Percentiles rank a stretch among this genome's conserved stretches.
Evolutionary conservation across 78 protist species (phyloP).

Genomic region (Planoprotostelium fungivorum): DNA sequence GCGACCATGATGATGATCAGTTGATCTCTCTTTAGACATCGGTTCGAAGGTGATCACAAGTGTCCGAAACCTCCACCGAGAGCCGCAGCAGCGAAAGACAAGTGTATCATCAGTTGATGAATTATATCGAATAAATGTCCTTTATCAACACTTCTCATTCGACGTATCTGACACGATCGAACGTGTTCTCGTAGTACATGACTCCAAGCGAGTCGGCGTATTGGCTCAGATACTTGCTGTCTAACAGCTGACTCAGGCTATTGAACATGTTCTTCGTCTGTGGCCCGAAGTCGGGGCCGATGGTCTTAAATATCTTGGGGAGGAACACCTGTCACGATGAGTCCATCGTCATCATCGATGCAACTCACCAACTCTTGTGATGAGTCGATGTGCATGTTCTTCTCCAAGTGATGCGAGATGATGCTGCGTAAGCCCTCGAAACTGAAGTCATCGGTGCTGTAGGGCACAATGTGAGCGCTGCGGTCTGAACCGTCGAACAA

Average conservation of each 20-base stretch:
- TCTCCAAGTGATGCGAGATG: neutral
- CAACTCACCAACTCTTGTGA: neutral
- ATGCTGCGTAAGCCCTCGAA: neutral
- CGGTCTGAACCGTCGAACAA: neutral
- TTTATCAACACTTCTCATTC: no score
- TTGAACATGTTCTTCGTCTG: neutral
- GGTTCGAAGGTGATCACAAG: neutral
- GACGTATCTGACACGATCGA: no score
- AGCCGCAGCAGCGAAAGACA: neutral
- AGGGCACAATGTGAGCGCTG: neutral
- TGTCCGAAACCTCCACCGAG: neutral
- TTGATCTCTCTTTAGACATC: neutral
- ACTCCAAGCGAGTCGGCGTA: neutral
- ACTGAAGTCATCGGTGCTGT: neutral
- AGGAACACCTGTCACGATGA: neutral
- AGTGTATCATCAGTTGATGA: no score
- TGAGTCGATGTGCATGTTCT: neutral
- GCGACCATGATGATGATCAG: neutral
- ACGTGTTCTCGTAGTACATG: neutral
- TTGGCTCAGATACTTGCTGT: neutral
- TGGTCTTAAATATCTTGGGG: neutral
- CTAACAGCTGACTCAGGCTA: neutral
- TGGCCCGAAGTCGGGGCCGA: neutral
- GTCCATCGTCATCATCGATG: neutral
- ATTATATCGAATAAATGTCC: no score